A percentile compares a stretch with the other conserved stretches of the same genome.
phyloP scores from a whole-genome alignment of 768 basidiomycete species.

The Dictyophora rubrovolvata region DNA sequence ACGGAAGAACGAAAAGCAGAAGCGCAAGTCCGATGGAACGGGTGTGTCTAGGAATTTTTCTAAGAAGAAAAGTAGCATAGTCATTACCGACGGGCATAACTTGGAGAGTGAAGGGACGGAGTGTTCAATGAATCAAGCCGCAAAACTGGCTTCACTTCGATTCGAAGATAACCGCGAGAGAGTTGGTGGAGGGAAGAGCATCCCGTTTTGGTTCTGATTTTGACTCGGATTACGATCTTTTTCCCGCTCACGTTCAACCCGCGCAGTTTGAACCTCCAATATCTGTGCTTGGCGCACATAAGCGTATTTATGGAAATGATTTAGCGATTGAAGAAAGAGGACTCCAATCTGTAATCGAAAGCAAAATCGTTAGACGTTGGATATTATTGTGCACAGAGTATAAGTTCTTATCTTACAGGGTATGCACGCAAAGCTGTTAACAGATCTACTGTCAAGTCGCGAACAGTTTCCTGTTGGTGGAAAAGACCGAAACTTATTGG shows the following conservation, averaged over 20 bases:
- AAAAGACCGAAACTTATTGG: constrained; percentile 86
- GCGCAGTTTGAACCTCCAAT: constrained; percentile 29
- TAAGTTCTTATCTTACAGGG: constrained; percentile 42
- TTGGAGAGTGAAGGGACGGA: not conserved
- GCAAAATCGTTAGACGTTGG: constrained; percentile 3
- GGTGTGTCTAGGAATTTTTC: not conserved
- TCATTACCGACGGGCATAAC: no score
- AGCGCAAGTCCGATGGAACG: not conserved
- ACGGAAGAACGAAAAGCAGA: not conserved
- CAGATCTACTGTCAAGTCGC: constrained; percentile 73
- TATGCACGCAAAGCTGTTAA: constrained; percentile 70
- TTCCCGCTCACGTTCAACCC: not conserved
- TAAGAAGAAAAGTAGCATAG: no score
- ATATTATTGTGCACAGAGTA: not conserved
- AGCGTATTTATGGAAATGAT: constrained; percentile 83
- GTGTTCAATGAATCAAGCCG: constrained; percentile 24
- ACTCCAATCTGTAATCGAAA: constrained; percentile 53
- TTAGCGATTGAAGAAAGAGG: constrained; percentile 65
- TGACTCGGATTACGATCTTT: not conserved
- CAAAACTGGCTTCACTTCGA: constrained; percentile 35
- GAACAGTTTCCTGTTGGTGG: constrained; percentile 69
- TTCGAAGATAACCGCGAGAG: constrained; percentile 34
- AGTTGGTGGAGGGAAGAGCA: constrained; percentile 23
- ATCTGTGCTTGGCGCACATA: constrained; percentile 76
- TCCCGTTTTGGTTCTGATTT: constrained; percentile 17